These are phyloP conservation scores for Colletotrichum godetiae DNA, from an alignment of 2,329 filamentous ascomycete species.

Conservation along the genomic window DNA sequence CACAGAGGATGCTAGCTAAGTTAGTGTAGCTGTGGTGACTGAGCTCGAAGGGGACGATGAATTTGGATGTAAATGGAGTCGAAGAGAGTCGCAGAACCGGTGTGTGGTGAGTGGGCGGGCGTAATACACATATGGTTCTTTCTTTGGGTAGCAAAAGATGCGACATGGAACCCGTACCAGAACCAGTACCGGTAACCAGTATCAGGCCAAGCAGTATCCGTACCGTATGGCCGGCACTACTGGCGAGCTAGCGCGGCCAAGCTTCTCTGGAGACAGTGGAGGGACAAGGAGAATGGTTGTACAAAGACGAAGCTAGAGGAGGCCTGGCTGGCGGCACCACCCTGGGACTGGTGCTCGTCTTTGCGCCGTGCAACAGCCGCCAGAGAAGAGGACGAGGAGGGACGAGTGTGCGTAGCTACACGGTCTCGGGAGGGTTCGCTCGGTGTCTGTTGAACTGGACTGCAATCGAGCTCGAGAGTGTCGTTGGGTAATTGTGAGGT, in stretches of 20 bases:
- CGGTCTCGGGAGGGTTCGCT: neutral
- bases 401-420: neutral
- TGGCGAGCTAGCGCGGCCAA: constrained; percentile 19
- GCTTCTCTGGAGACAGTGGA: constrained; percentile 23
- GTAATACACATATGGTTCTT: constrained; percentile 5
- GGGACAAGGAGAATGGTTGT: constrained; percentile 26
- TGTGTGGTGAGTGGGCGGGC: constrained; percentile 2
- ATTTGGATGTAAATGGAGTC: constrained; percentile 18
- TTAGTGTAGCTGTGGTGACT: constrained; percentile 13
- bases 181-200: constrained; percentile 17
- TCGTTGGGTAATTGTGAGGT: neutral
- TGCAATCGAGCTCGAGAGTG: neutral
- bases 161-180: constrained; percentile 10
- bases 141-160: constrained; percentile 11
- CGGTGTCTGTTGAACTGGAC: neutral
- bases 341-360: neutral
- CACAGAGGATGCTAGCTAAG: constrained; percentile 5
- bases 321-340: constrained; percentile 9
- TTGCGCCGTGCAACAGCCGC: constrained; percentile 3
- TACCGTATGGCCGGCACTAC: constrained; percentile 29
- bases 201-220: constrained; percentile 17
- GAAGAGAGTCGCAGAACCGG: constrained; percentile 9
- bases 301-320: constrained; percentile 22
- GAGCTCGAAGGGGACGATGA: constrained; percentile 12
- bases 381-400: neutral